Base-by-base conservation (phyloP, 2,329 filamentous ascomycete species). In the Nemania sp. region DNA sequence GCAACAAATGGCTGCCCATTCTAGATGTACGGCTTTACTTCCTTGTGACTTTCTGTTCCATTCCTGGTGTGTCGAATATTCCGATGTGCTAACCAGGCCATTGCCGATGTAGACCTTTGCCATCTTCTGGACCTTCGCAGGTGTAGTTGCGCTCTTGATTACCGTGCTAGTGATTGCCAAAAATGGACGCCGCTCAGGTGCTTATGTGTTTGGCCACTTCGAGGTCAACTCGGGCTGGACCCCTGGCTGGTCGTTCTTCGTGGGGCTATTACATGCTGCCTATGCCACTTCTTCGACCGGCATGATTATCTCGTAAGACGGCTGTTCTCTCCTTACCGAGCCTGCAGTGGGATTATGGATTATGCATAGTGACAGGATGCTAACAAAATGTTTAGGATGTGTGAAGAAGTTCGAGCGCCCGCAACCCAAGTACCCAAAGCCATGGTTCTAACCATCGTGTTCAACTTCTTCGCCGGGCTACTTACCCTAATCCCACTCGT, bases 261-360 rank as follows among this genome's bases (percentile, higher is more conserved):
- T 90, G 54, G 87, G 87, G 66, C 77, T 90, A 23, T 75, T 90
- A 17, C 86, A 89, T 64, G 86, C 84, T 44, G 87, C 83, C 57
- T 90, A 90, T 65, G 86, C 85, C 40, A 89, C 86, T 12, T 90
- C 86, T 3, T 88, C 86, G 14, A 90, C 86, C 0, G 88, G 88
- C 72, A 91, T 91, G 88, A 86, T 91, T 54, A 86, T 90, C 68
- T 88, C 84, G 83, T 86, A 73, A 77, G 83, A 77, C 19, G 7
- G 8, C 26, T n/a, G n/a, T n/a, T 55, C 39, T 2, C 51, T 45
- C 41, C 40, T 14, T 54, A 33, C 3, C 52, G 42, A 40, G 55
- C 61, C 46, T 6, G 11, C n/a, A 5, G n/a, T 22, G 14, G 5
- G 36, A 20, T 61, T 45, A 54, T 44, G 20, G n/a, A n/a, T n/a